Evolutionary conservation across 2,329 filamentous ascomycete species (phyloP), one percentile per base, ranked within the genome.

Genomic region (Arthrobotrys pseudoclavata): DNA sequence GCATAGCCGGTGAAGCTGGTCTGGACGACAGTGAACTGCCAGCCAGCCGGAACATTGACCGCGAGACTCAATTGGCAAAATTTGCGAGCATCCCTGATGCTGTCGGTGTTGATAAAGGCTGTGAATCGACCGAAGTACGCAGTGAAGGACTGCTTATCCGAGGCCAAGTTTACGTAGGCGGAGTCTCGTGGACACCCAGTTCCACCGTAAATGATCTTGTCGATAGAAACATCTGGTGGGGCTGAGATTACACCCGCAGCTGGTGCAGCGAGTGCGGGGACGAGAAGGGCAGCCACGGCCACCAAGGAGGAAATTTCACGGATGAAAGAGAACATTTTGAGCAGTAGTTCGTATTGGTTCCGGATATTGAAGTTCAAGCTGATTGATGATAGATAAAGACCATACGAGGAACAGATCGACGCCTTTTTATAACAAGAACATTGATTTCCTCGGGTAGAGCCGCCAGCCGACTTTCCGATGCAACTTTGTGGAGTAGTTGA

Each of bases 1-100:
- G 69, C 69, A 34, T 69, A 79, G 7, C 76, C 76, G 4, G 64
- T 40, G 48, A 69, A 79, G 22, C 31, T 55, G 31, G 76, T 79
- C 26, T 67, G 48, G 42, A 69, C 50, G 42, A 79, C 26, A 6
- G 53, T 66, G 31, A 60, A 79, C 48, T 69, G 64, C 76, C 76
- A 79, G 5, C 76, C 69, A 0, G 69, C 40, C 3, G 76, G 76
- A 5, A 50, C 24, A 13, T 69, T 67, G 18, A 79, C 20, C 1
- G 62, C 60, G n/a, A 79, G 64, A 31, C 69, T 79, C 24, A 78
- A 29, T 29, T 72, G 69, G 34, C 75, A 74, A 22, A 72, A 74
- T 42, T 78, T 76, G 15, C 72, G 66, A 20, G 63, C 40, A 20
- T 76, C 61, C 10, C 37, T 61, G 22, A 67, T 50, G 34, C 67